These are phyloP conservation scores for Apiotrichum gracile DNA, from an alignment of 1,284 basidiomycete genomes.

Conservation along the genomic window DNA sequence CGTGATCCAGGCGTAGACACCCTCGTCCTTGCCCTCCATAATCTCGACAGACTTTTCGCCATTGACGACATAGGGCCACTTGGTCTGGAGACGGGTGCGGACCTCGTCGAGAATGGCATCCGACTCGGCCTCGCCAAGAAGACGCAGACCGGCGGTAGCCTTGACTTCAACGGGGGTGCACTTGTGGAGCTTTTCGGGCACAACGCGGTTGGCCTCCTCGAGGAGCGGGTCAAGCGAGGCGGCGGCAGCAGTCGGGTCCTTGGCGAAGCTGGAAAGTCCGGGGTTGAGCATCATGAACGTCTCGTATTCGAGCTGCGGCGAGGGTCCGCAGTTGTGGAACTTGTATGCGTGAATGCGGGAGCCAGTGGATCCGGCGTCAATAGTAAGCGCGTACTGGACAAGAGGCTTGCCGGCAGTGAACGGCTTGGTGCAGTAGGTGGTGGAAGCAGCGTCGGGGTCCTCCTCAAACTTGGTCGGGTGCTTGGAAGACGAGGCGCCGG, in stretches of 20 bases:
- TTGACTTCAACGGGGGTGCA: conserved; percentile 91
- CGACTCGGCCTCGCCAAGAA: conserved; percentile 62
- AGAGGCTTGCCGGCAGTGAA: conserved; percentile 52
- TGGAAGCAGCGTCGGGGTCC: conserved; percentile 40
- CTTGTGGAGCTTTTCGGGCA: conserved; percentile 60
- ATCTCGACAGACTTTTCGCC: conserved; percentile 62
- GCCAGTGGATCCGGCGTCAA: conserved; percentile 96
- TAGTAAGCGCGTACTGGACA: conserved; percentile 92
- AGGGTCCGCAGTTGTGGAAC: conserved; percentile 80
- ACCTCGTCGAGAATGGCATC: conserved; percentile 75
- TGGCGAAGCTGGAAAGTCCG: conserved; percentile 67
- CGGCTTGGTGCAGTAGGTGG: conserved; percentile 57
- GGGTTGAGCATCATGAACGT: conserved; percentile 79
- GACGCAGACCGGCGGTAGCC: conserved; percentile 85
- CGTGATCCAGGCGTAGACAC: conserved; percentile 97
- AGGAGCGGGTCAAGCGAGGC: conserved; percentile 73
- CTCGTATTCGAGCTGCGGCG: conserved; percentile 85
- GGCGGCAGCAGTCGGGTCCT: conserved; percentile 63
- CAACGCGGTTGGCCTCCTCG: conserved; percentile 68
- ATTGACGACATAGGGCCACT: conserved; percentile 70
- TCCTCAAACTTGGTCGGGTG: conserved; percentile 42
- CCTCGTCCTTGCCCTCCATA: conserved; percentile 97
- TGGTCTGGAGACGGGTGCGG: conserved; percentile 55
- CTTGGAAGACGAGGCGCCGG: conserved; percentile 1
- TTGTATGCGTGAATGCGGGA: conserved; percentile 98